Percentiles rank a stretch among this genome's conserved stretches.
These are phyloP conservation scores for Lipomyces sp. DNA, from an alignment of 805 yeast genomes.

Conservation along the genomic window DNA sequence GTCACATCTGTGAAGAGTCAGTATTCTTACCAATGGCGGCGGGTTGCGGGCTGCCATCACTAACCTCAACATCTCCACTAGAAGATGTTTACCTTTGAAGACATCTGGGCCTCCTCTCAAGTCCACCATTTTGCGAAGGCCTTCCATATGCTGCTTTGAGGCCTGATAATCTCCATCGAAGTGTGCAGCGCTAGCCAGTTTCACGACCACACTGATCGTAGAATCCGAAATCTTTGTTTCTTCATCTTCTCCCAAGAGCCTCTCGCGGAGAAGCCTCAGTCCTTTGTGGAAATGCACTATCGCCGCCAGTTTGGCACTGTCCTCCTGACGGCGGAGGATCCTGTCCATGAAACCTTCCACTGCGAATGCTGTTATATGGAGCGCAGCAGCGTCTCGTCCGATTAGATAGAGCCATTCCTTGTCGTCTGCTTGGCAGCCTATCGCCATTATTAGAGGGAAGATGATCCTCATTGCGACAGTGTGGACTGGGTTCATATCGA, in stretches of 20 bases:
- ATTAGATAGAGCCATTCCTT: neutral
- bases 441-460: neutral
- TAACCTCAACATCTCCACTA: neutral
- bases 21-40: neutral
- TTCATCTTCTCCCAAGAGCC: neutral
- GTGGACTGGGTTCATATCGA: neutral
- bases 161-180: neutral
- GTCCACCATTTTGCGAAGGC: neutral
- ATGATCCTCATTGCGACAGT: neutral
- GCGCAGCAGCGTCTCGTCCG: neutral
- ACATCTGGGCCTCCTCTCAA: neutral
- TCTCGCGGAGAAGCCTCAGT: constrained; percentile 1
- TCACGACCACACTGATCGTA: neutral
- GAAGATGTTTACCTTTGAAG: neutral
- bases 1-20: neutral
- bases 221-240: neutral
- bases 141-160: neutral
- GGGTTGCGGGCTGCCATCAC: neutral
- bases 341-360: neutral
- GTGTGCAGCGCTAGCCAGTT: neutral
- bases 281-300: neutral
- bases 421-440: neutral
- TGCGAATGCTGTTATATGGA: neutral
- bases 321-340: neutral
- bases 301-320: neutral